These are phyloP conservation scores for Colletotrichum costaricense DNA, from an alignment of 2,329 filamentous ascomycete species.

Conservation along the genomic window DNA sequence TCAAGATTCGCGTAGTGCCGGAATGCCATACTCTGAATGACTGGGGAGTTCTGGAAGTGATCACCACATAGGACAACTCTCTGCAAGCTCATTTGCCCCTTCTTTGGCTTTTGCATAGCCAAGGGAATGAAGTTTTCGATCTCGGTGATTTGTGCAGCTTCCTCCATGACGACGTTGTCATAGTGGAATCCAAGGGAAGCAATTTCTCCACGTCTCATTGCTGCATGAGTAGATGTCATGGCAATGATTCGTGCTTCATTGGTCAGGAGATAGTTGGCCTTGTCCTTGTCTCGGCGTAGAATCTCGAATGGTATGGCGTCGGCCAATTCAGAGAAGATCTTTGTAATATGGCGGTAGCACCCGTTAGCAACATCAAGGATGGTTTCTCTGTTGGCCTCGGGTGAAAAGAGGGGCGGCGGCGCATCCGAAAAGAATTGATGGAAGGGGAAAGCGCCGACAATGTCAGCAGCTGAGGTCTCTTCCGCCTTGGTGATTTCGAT, in stretches of 20 bases:
- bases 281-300: slow-evolving; percentile 86
- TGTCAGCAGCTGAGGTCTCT: slow-evolving; percentile 67
- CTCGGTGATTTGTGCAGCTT: slow-evolving; percentile 97
- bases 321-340: slow-evolving; percentile 91
- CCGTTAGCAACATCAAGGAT: slow-evolving; percentile 82
- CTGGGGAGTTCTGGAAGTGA: slow-evolving; percentile 95
- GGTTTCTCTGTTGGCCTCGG: slow-evolving; percentile 71
- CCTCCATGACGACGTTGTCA: slow-evolving; percentile 98
- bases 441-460: slow-evolving; percentile 86
- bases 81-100: slow-evolving; percentile 81
- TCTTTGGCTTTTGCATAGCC: slow-evolving; percentile 85
- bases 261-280: slow-evolving; percentile 93
- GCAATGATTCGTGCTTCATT: slow-evolving; percentile 98
- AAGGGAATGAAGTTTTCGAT: slow-evolving; percentile 97
- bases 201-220: slow-evolving; percentile 93
- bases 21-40: slow-evolving; percentile 95
- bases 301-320: slow-evolving; percentile 97
- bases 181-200: slow-evolving; percentile 94
- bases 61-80: slow-evolving; percentile 94
- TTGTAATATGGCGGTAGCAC: slow-evolving; percentile 88
- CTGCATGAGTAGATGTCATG: slow-evolving; percentile 98
- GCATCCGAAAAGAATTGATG: slow-evolving; percentile 87
- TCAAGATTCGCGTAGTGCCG: slow-evolving; percentile 95
- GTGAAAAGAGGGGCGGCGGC: slow-evolving; percentile 85
- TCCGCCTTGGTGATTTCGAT: slow-evolving; percentile 66